A percentile compares a stretch with the other conserved stretches of the same genome.
These are phyloP conservation scores for Heliosperma pusillum DNA, from an alignment of 148 eudicot genomes.

Conservation along the genomic window DNA sequence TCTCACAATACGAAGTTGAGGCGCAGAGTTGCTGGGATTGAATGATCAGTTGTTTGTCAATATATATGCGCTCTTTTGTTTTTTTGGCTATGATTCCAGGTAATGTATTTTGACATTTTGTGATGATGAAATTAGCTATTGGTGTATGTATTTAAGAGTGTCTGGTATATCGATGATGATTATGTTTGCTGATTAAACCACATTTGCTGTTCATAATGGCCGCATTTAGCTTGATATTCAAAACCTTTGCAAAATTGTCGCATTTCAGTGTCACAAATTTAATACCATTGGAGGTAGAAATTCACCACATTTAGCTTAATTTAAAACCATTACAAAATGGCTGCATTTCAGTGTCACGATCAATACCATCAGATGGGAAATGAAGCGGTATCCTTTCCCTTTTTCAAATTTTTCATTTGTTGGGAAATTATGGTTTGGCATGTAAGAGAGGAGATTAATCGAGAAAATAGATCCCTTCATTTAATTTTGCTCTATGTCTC, in stretches of 20 bases:
- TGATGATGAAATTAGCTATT: neutral
- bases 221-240: too few relatives aligned
- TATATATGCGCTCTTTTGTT: conserved; percentile 7
- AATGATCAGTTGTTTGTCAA: conserved; percentile 33
- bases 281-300: neutral
- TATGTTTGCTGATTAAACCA: neutral
- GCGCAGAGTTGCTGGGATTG: conserved; percentile 69
- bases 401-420: neutral
- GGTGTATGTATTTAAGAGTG: neutral
- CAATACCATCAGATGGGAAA: neutral
- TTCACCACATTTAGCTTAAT: neutral
- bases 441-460: neutral
- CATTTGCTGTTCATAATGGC: neutral
- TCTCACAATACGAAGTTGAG: conserved; percentile 61
- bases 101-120: conserved; percentile 7
- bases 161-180: neutral
- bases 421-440: neutral
- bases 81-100: conserved; percentile 28
- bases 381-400: neutral
- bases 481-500: neutral
- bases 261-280: too few relatives aligned
- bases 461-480: neutral
- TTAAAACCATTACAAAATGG: neutral
- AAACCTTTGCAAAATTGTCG: too few relatives aligned
- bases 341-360: neutral